phyloP scores from a whole-genome alignment of 2,329 filamentous ascomycete species.

The Apiospora marii region DNA sequence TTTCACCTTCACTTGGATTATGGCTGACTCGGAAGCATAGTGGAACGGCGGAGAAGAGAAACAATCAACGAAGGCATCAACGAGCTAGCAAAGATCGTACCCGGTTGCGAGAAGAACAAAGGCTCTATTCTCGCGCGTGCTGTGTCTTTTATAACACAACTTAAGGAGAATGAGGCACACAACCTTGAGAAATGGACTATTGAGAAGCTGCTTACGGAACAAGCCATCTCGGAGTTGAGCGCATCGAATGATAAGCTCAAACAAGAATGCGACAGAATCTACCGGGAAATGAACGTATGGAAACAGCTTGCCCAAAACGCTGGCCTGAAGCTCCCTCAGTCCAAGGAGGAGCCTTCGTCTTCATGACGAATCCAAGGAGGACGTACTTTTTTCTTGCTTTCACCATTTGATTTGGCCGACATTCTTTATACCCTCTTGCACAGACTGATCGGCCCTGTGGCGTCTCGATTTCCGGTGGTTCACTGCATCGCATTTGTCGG shows the following conservation, averaged over 20 bases:
- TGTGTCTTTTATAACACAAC: slow-evolving; percentile 91
- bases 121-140: slow-evolving; percentile 94
- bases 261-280: slow-evolving; percentile 78
- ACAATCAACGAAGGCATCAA: slow-evolving; percentile 99
- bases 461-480: slow-evolving; percentile 13
- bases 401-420: slow-evolving; percentile 17
- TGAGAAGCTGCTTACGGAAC: slow-evolving; percentile 88
- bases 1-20: neutral
- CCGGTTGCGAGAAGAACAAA: slow-evolving; percentile 98
- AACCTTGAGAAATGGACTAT: slow-evolving; percentile 95
- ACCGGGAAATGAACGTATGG: slow-evolving; percentile 81
- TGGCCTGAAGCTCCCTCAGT: slow-evolving; percentile 57
- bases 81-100: slow-evolving; percentile 96
- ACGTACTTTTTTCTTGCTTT: slow-evolving; percentile 1
- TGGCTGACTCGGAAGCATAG: slow-evolving; percentile 54
- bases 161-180: slow-evolving; percentile 92
- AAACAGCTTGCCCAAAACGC: slow-evolving; percentile 72
- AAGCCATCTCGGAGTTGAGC: slow-evolving; percentile 87
- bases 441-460: slow-evolving; percentile 19
- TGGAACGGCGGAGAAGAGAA: slow-evolving; percentile 94
- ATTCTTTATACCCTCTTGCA: slow-evolving; percentile 19
- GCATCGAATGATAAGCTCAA: slow-evolving; percentile 88
- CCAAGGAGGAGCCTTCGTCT: slow-evolving; percentile 47
- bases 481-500: slow-evolving; percentile 13
- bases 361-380: slow-evolving; percentile 22